Percentiles rank a stretch among this genome's conserved stretches.
phyloP scores from a whole-genome alignment of 192 early-diverging fungal species.

The Coemansia sp. region DNA sequence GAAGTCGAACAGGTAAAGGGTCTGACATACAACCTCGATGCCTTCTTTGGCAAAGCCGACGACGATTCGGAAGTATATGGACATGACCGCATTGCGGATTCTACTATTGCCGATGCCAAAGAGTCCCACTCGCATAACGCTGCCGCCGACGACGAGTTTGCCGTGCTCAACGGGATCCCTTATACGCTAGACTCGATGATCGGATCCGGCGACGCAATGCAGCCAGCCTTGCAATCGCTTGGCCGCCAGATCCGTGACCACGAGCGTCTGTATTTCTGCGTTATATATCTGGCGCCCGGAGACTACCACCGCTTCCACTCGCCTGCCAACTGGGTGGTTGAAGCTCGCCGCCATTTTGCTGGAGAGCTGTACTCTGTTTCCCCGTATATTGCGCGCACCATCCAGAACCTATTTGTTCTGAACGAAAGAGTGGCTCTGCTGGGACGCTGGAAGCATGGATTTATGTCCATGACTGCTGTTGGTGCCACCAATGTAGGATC shows the following conservation, averaged over 20 bases:
- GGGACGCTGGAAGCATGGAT: constrained; percentile 90
- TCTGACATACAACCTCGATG: constrained; percentile 82
- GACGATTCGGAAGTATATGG: not conserved
- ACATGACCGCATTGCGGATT: constrained; percentile 35
- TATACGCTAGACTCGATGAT: constrained; percentile 79
- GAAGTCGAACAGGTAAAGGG: constrained; percentile 95
- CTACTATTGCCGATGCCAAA: constrained; percentile 44
- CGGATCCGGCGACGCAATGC: constrained; percentile 52
- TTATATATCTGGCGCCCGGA: constrained; percentile 95
- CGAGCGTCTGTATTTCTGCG: constrained; percentile 82
- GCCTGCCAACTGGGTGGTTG: constrained; percentile 91
- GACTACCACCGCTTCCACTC: constrained; percentile 99
- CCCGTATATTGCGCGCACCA: constrained; percentile 78
- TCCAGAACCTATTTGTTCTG: constrained; percentile 90
- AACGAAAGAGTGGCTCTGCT: constrained; percentile 95
- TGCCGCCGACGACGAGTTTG: constrained; percentile 80
- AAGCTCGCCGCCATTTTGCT: constrained; percentile 85
- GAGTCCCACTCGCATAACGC: constrained; percentile 60
- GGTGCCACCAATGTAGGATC: constrained; percentile 98
- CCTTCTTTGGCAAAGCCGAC: constrained; percentile 71
- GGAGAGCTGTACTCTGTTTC: constrained; percentile 96
- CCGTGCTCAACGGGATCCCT: constrained; percentile 80
- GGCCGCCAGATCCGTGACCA: constrained; percentile 57
- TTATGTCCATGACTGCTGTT: constrained; percentile 96
- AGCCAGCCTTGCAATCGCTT: constrained; percentile 36